Base-by-base conservation (phyloP, 1,284 basidiomycete genomes). In the Marasmius oreades region DNA sequence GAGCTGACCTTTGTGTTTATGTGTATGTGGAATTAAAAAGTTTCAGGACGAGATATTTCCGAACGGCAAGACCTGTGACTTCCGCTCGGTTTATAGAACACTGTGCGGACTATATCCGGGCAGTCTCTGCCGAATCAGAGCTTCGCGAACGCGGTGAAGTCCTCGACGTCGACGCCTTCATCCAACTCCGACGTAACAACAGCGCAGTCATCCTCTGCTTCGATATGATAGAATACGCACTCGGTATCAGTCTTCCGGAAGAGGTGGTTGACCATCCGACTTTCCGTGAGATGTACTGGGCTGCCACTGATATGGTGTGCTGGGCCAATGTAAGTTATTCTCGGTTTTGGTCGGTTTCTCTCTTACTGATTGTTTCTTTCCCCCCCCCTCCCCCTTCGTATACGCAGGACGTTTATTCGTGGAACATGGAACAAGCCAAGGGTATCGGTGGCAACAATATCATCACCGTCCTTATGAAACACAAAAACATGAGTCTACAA, bases 371-470 rank as follows among this genome's bases (percentile, higher is more conserved):
- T 59, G 55, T 11, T 33, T 44, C 8, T 55, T 51, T 42, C 33
- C 51, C 24, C 4, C 39, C n/a, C 33, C 51, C 24, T 5, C 39
- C 37, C 23, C 10, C 36, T 36, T 55, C 51, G 36, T 20, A 53
- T 45, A 31, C 59, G 26, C 60, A 87, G 86, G 86, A 88, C 55
- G 71, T 88, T 12, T 88, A 87, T 63, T 88, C 85, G 6, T 89
- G 88, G 69, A 82, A 86, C 66, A 82, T 85, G 78, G 86, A 89
- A 64, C 83, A 86, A 65, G 78, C 82, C 39, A 85, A 82, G 67
- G 86, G 85, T n/a, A 80, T 81, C 56, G 77, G 73, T 18, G 80
- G 80, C 48, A 86, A 85, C 65, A 88, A 88, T 64, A 75, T 87
- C 61, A 74, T 89, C 45, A 84, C 84, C 3, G 83, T 88, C 31